Evolutionary conservation across 345 rosid species (phyloP).

Genomic region (Lenwebbia sp.): DNA sequence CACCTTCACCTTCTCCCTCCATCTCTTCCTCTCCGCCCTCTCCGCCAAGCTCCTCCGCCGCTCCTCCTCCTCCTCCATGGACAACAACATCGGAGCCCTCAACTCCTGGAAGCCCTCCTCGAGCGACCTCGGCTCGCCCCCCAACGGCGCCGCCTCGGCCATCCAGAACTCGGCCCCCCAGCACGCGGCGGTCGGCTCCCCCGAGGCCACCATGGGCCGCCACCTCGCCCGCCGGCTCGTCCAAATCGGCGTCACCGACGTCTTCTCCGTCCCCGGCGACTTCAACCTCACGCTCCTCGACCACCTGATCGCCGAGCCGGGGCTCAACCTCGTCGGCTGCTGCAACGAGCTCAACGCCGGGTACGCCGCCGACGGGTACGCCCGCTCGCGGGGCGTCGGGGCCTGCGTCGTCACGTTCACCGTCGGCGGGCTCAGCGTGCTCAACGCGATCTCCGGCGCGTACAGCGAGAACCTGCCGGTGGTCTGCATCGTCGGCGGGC

Average conservation of each 20-base stretch:
- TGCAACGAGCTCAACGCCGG: slow-evolving; percentile 86
- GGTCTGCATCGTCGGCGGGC: slow-evolving; percentile 79
- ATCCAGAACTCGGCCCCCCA: slow-evolving; percentile 20
- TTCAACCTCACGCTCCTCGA: slow-evolving; percentile 77
- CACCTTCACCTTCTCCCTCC: background rate
- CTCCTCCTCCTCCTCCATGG: slow-evolving; percentile 17
- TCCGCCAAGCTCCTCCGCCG: background rate
- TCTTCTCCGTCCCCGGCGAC: slow-evolving; percentile 72
- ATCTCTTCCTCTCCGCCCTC: background rate
- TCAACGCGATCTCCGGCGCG: slow-evolving; percentile 79
- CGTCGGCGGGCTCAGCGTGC: slow-evolving; percentile 69
- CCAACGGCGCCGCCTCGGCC: slow-evolving; percentile 26
- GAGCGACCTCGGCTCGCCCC: slow-evolving; percentile 23
- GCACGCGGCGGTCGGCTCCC: slow-evolving; percentile 8
- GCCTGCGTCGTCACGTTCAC: slow-evolving; percentile 83
- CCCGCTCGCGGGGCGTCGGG: slow-evolving; percentile 64
- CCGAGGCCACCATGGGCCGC: slow-evolving; percentile 49
- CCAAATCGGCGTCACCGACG: slow-evolving; percentile 35
- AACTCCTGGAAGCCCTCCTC: slow-evolving; percentile 24
- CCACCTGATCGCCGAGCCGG: slow-evolving; percentile 66
- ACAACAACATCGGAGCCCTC: slow-evolving; percentile 36
- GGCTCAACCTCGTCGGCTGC: slow-evolving; percentile 52
- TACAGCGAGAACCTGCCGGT: slow-evolving; percentile 74
- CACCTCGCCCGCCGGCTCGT: slow-evolving; percentile 67
- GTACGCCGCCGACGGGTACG: slow-evolving; percentile 76